Evolutionary conservation across 208 protist species (phyloP), one percentile per base, ranked within the genome.

Genomic region (Crithidia mellificae): DNA sequence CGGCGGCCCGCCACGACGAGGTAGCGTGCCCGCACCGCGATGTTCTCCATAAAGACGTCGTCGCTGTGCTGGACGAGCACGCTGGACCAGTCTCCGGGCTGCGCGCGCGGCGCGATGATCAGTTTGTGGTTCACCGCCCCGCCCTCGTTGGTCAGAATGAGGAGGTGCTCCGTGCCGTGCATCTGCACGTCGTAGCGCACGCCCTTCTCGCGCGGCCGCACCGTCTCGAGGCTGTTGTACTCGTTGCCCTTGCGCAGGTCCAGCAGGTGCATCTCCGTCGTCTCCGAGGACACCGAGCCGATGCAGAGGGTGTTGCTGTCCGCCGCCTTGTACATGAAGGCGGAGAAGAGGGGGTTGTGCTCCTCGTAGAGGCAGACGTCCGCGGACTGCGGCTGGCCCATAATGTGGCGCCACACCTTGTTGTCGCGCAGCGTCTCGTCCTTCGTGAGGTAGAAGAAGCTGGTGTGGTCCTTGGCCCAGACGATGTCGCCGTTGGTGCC

Each of bases 371-470:
- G 59, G 64, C 84, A 91, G 15, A 92, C 83, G 70, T 96, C 91
- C 5, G 68, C 59, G 27, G 80, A 83, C 77, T 90, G 83, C 54
- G 77, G 78, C 58, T 81, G 75, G 12, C 87, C 88, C 38, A 96
- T 77, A 2, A 92, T 61, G 78, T 94, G 91, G 38, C 88, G 83
- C 91, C 91, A 96, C 36, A 96, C 80, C 71, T 93, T 89, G 74
- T 94, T 63, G 49, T 88, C 81, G 32, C 91, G 86, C 62, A 90
- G 74, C 24, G 86, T 65, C 7, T 80, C 86, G 54, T 96, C 91
- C 70, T 90, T 90, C 7, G 87, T 92, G 32, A 79, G 71, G 73
- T 96, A 96, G 71, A 93, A 96, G 73, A 96, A 88, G 59, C 72
- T 78, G 27, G 67, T 78, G 29, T 63, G 79, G 67, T 87, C 77